Percentiles rank a stretch among this genome's conserved stretches.
phyloP scores from a whole-genome alignment of 2,329 filamentous ascomycete species.

The Colletotrichum sp. region DNA sequence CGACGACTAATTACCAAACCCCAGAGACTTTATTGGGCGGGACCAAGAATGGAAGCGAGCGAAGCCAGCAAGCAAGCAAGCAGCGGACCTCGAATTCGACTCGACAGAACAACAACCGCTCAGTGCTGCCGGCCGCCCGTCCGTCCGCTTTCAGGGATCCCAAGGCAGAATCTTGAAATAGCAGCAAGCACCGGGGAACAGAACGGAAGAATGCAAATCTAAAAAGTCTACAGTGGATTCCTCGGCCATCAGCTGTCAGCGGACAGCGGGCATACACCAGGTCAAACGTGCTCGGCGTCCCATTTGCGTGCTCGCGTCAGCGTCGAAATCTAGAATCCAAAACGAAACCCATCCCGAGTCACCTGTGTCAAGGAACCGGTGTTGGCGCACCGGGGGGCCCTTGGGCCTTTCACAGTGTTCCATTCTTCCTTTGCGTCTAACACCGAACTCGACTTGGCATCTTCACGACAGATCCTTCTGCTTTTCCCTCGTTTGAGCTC shows the following conservation, averaged over 20 bases:
- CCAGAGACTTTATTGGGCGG: slow-evolving; percentile 1
- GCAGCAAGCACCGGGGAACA: slow-evolving; percentile 9
- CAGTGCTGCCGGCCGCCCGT: background rate
- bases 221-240: slow-evolving; percentile 4
- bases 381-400: background rate
- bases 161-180: slow-evolving; percentile 3
- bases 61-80: background rate
- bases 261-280: background rate
- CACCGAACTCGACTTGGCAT: background rate
- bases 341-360: slow-evolving; percentile 22
- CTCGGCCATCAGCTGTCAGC: slow-evolving; percentile 17
- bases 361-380: slow-evolving; percentile 13
- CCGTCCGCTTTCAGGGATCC: slow-evolving; percentile 12
- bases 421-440: background rate
- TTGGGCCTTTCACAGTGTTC: background rate
- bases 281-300: slow-evolving; percentile 19
- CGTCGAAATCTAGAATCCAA: slow-evolving; percentile 22
- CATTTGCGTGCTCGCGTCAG: slow-evolving; percentile 19
- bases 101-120: background rate
- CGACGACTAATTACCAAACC: background rate
- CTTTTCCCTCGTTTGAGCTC: background rate
- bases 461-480: background rate
- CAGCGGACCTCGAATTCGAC: background rate
- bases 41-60: background rate
- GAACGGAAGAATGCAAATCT: background rate